Evolutionary conservation across 148 eudicot species (phyloP), one percentile per base, ranked within the genome.

Genomic region (Cornus controversa): DNA sequence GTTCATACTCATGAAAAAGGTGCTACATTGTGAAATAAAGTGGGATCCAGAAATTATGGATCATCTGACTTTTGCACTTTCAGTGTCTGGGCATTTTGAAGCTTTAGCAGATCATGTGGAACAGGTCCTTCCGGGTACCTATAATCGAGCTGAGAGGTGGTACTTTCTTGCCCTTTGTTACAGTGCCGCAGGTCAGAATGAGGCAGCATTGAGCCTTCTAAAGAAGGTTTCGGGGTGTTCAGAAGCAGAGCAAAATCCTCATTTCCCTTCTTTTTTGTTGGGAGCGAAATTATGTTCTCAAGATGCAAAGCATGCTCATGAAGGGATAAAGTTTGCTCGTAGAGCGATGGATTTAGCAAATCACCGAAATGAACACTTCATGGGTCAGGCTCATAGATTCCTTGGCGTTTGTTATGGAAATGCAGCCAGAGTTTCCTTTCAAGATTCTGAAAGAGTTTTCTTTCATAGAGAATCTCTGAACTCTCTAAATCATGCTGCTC

Each of bases 121-220:
- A 85, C 91, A 88, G 75, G 85, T 81, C 58, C 89, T 93, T 67
- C 98, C 99, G 2, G 93, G 99, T 28, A 76, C 80, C 11, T 96
- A 87, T 74, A 75, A 67, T 50, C 86, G 97, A 69, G 86, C 84
- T 14, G 94, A 90, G 85, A 90, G 94, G 78, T 96, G 99, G 99
- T 96, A 90, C 79, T 80, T 88, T 82, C 99, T 96, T 69, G 90
- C 98, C 70, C 93, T 96, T 72, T 93, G 98, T 83, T 93, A 93
- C 80, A 81, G 89, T 71, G 91, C 99, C 74, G 90, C 91, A 25
- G 97, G 93, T 36, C 92, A 93, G 74, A 82, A 82, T 64, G 85
- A 88, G 18, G 79, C 82, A 25, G 93, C 98, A 25, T 78, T 93
- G n/a, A 83, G 86, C 80, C 86, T 93, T 72, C 68, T 92, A 6